Conservation (phyloP, 257 asterid species). For the Forsythia suspensa region DNA sequence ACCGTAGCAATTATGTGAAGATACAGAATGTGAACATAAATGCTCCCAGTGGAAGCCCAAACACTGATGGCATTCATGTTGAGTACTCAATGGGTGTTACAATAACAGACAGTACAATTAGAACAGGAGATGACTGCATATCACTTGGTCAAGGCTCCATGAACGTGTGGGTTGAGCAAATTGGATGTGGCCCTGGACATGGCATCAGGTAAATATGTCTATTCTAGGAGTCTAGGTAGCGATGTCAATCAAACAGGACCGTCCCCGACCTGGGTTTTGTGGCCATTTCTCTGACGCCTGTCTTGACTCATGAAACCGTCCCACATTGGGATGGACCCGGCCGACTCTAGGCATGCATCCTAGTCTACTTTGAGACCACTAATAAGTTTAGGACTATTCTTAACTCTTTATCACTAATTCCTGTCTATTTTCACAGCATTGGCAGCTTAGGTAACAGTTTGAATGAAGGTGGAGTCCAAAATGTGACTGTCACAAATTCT, state of each 20-base stretch:
- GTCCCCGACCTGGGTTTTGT: too few relatives aligned
- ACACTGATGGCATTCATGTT: slow-evolving; percentile 71
- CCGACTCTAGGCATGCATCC: too few relatives aligned
- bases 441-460: slow-evolving; percentile 48
- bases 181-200: slow-evolving; percentile 84
- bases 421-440: slow-evolving; percentile 33
- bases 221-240: neutral
- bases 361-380: too few relatives aligned
- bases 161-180: slow-evolving; percentile 52
- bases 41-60: slow-evolving; percentile 76
- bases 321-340: neutral
- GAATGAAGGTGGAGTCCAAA: slow-evolving; percentile 51
- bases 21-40: slow-evolving; percentile 43
- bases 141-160: slow-evolving; percentile 65
- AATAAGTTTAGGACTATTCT: too few relatives aligned
- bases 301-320: neutral
- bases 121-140: slow-evolving; percentile 71
- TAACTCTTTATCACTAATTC: neutral
- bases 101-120: slow-evolving; percentile 36
- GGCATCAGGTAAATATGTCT: slow-evolving; percentile 56
- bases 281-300: too few relatives aligned
- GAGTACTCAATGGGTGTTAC: slow-evolving; percentile 45
- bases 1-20: slow-evolving; percentile 41
- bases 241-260: neutral
- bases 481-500: slow-evolving; percentile 56